phyloP scores from a whole-genome alignment of 2,329 filamentous ascomycete genomes.

The Polytolypa hystricis region DNA sequence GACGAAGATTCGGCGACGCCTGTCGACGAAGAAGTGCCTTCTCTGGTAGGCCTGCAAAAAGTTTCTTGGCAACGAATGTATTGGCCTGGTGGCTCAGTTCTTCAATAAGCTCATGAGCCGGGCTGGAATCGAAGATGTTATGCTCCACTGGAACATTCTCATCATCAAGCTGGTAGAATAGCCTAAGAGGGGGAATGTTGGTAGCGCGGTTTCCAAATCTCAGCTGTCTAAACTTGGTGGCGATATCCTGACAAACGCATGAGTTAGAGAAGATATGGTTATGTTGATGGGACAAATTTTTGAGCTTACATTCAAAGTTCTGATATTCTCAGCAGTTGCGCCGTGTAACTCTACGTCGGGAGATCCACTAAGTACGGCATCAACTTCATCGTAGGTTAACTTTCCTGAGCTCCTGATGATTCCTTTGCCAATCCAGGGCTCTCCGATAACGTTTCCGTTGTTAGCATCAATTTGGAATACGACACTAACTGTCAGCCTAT shows the following conservation, averaged over 20 bases:
- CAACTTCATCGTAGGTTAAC: constrained; percentile 74
- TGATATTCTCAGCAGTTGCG: constrained; percentile 63
- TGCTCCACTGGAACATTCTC: constrained; percentile 95
- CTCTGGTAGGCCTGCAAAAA: constrained; percentile 68
- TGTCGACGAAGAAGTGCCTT: constrained; percentile 89
- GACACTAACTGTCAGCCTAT: constrained; percentile 82
- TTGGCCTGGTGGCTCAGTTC: constrained; percentile 93
- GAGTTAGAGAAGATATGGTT: neutral
- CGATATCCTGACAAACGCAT: constrained; percentile 48
- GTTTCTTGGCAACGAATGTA: constrained; percentile 72
- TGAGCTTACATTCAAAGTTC: constrained; percentile 58
- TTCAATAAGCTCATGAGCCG: constrained; percentile 85
- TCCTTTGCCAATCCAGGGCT: constrained; percentile 87
- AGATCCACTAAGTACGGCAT: constrained; percentile 61
- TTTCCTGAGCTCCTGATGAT: constrained; percentile 87
- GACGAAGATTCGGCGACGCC: constrained; percentile 70
- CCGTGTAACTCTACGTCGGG: constrained; percentile 48
- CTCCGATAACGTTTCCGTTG: constrained; percentile 72
- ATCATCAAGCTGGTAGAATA: constrained; percentile 89
- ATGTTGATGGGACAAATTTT: neutral
- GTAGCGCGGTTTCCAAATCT: constrained; percentile 71
- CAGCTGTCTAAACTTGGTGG: constrained; percentile 81
- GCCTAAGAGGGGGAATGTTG: constrained; percentile 71
- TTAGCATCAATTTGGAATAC: constrained; percentile 81
- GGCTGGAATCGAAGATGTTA: constrained; percentile 87